Base-by-base conservation (phyloP, 1,284 basidiomycete genomes). In the Cryptococcus hybrid region DNA sequence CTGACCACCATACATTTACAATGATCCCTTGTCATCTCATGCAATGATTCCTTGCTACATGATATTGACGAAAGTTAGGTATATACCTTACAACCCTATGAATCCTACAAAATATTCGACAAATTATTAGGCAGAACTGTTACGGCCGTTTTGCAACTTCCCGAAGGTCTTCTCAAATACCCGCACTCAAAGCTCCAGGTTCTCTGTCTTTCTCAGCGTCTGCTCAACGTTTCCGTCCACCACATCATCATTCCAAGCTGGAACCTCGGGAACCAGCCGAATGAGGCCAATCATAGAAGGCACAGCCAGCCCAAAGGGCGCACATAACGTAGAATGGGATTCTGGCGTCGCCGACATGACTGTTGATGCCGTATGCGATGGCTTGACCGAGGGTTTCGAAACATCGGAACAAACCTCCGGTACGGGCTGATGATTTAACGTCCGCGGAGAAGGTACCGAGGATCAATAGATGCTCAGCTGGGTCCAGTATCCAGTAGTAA, bases 391-490 rank as follows among this genome's bases (percentile, higher is more conserved):
- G 52, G 3, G 68, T 62, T 54, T 70, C 66, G 52, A 66, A 67
- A 3, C 57, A 46, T 36, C 66, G 47, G 55, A 70, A 70, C 8
- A 68, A 54, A 52, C 66, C 66, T 39, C 66, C 68, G 9, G 63
- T 66, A 30, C 65, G 52, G 5, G 66, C 61, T 13, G 56, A 47
- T 7, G 61, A 52, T 38, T 62, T 62, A 56, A 61, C 56, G 54
- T 67, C 63, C 52, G 62, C 58, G 8, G 63, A 62, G 48, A 67
- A 69, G n/a, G 59, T 61, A 38, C 66, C 66, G 43, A 69, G 57
- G 51, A 67, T 49, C 63, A 67, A 58, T 69, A 69, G 39, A 67
- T 52, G 24, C 37, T 57, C 3, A 63, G 50, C 57, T 66, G 66
- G 34, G 52, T 55, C 60, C 60, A 63, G 54, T 65, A 65, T 3